Evolutionary conservation across 1,284 basidiomycete genomes (phyloP).

Genomic region (Sutorius eximius): DNA sequence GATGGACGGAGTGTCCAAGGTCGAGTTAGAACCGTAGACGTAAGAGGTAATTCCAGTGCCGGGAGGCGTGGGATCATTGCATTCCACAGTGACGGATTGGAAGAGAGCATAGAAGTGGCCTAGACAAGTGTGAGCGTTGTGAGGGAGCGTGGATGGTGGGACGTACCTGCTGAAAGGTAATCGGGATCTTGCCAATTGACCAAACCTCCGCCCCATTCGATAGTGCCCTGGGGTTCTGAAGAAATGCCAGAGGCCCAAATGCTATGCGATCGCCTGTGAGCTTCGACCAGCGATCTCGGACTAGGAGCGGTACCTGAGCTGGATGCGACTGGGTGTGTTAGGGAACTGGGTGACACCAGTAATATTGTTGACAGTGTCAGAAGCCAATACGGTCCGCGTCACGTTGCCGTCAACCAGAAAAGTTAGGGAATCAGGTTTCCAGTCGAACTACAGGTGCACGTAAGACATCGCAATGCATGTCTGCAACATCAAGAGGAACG

Average conservation of each 20-base stretch:
- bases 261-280: slow-evolving; percentile 34
- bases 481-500: slow-evolving; percentile 23
- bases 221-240: slow-evolving; percentile 59
- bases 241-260: slow-evolving; percentile 78
- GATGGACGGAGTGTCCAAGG: slow-evolving; percentile 50
- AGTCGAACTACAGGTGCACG: slow-evolving; percentile 58
- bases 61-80: slow-evolving; percentile 48
- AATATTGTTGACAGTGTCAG: slow-evolving; percentile 50
- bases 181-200: slow-evolving; percentile 78
- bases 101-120: slow-evolving; percentile 64
- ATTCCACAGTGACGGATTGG: slow-evolving; percentile 58
- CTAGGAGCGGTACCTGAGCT: slow-evolving; percentile 56
- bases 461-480: neutral
- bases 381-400: slow-evolving; percentile 65
- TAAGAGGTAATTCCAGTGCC: slow-evolving; percentile 55
- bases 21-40: slow-evolving; percentile 56
- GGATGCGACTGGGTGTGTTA: slow-evolving; percentile 73
- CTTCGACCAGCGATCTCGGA: neutral
- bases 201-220: slow-evolving; percentile 75
- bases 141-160: neutral
- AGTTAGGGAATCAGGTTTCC: slow-evolving; percentile 66
- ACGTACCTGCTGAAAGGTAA: slow-evolving; percentile 57
- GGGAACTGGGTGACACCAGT: slow-evolving; percentile 64
- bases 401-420: slow-evolving; percentile 71
- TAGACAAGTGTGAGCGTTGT: slow-evolving; percentile 13